phyloP scores from a whole-genome alignment of 148 eudicot species.

The Silene uniflora region DNA sequence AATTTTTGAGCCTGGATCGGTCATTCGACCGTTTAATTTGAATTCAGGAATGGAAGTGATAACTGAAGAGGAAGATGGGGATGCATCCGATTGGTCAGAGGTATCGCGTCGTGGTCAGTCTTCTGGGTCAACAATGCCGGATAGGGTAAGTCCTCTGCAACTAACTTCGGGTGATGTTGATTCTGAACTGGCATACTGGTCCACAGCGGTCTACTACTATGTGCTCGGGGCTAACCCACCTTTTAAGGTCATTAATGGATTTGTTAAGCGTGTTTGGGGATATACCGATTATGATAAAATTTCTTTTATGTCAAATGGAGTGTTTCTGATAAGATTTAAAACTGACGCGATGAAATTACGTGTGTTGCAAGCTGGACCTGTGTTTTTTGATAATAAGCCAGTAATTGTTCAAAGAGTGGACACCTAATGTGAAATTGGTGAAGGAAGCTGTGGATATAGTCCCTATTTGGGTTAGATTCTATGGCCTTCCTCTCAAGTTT shows the following conservation, averaged over 20 bases:
- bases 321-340: background rate
- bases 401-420: background rate
- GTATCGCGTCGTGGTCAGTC: too few relatives aligned
- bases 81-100: too few relatives aligned
- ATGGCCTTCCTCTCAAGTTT: background rate
- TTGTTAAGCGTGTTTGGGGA: background rate
- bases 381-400: background rate
- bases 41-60: too few relatives aligned
- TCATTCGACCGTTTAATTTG: too few relatives aligned
- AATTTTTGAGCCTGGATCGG: too few relatives aligned
- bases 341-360: background rate
- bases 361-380: background rate
- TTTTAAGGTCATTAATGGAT: background rate
- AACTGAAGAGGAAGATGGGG: too few relatives aligned
- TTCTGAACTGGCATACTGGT: background rate
- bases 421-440: background rate
- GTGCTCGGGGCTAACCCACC: background rate
- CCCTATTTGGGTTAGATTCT: background rate
- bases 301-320: background rate
- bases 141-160: too few relatives aligned
- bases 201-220: background rate
- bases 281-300: background rate
- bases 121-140: too few relatives aligned
- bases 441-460: background rate
- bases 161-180: background rate